A percentile compares a stretch with the other conserved stretches of the same genome.
Conservation (phyloP, 2,329 filamentous ascomycete species). For the Monosporascus ibericus region DNA sequence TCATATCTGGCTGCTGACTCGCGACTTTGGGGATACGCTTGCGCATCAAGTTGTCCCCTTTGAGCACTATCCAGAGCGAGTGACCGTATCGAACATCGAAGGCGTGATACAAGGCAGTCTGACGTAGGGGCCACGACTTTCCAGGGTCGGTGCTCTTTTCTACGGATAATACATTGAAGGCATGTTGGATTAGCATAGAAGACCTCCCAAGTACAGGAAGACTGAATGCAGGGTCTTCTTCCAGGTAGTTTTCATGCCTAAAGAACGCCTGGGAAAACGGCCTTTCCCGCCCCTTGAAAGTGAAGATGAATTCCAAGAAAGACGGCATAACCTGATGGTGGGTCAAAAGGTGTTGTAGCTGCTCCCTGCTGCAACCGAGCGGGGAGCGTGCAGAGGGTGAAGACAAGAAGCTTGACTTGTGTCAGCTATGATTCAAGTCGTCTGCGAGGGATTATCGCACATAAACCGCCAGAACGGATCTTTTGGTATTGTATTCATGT, state of each 20-base stretch:
- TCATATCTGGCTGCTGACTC: constrained; percentile 1
- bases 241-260: constrained; percentile 11
- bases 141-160: constrained; percentile 4
- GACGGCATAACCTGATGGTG: constrained; percentile 19
- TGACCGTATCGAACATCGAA: constrained; percentile 12
- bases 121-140: constrained; percentile 13
- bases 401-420: too few species aligned
- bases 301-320: constrained; percentile 15
- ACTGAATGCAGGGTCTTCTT: constrained; percentile 1
- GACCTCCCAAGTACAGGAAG: constrained; percentile 6
- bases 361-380: constrained; percentile 13
- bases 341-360: constrained; percentile 11
- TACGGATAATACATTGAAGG: constrained; percentile 14
- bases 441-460: too few species aligned
- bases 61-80: constrained; percentile 15
- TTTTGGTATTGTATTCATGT: too few species aligned
- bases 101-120: constrained; percentile 13
- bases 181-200: constrained; percentile 12
- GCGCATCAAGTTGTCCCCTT: constrained; percentile 11
- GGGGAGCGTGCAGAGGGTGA: not conserved
- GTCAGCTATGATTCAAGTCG: too few species aligned
- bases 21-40: constrained; percentile 7
- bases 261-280: constrained; percentile 9
- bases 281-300: constrained; percentile 6
- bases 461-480: too few species aligned